A percentile compares a stretch with the other conserved stretches of the same genome.
phyloP scores from a whole-genome alignment of 495 filamentous ascomycete species.

The Xanthoparmelia taractica region DNA sequence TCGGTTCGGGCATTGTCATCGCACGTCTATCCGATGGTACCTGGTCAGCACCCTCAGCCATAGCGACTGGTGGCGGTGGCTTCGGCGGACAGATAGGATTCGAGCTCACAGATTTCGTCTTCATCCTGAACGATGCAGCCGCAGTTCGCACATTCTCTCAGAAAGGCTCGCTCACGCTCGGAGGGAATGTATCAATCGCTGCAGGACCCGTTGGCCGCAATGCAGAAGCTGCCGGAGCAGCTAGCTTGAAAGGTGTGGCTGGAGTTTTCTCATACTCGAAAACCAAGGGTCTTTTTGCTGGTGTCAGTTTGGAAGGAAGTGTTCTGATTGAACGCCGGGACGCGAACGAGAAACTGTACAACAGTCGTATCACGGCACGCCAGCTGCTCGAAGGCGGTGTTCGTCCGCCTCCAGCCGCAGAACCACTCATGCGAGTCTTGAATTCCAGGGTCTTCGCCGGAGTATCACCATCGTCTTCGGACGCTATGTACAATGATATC shows the following conservation, averaged over 20 bases:
- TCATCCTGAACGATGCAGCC: constrained; percentile 88
- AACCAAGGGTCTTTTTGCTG: constrained; percentile 94
- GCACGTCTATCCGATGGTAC: constrained; percentile 83
- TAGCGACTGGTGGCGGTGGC: constrained; percentile 81
- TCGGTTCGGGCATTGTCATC: constrained; percentile 89
- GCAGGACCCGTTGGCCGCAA: constrained; percentile 91
- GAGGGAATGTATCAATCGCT: constrained; percentile 93
- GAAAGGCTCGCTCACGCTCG: constrained; percentile 79
- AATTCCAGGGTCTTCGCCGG: constrained; percentile 78
- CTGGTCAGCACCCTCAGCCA: constrained; percentile 92
- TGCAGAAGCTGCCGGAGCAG: constrained; percentile 91
- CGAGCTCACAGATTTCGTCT: constrained; percentile 97
- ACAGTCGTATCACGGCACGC: constrained; percentile 65
- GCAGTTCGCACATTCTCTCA: constrained; percentile 95
- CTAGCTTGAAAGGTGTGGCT: constrained; percentile 79
- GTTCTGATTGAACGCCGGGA: constrained; percentile 88
- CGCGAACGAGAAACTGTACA: constrained; percentile 94
- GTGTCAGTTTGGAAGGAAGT: constrained; percentile 87
- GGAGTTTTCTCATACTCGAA: constrained; percentile 95
- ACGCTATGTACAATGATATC: constrained; percentile 87
- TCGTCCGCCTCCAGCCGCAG: constrained; percentile 70
- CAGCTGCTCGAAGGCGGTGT: constrained; percentile 74
- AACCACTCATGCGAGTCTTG: constrained; percentile 74
- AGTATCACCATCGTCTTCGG: constrained; percentile 41
- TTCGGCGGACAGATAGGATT: constrained; percentile 97